phyloP scores from a whole-genome alignment of 2,329 filamentous ascomycete genomes.

The Penicillium palitans region DNA sequence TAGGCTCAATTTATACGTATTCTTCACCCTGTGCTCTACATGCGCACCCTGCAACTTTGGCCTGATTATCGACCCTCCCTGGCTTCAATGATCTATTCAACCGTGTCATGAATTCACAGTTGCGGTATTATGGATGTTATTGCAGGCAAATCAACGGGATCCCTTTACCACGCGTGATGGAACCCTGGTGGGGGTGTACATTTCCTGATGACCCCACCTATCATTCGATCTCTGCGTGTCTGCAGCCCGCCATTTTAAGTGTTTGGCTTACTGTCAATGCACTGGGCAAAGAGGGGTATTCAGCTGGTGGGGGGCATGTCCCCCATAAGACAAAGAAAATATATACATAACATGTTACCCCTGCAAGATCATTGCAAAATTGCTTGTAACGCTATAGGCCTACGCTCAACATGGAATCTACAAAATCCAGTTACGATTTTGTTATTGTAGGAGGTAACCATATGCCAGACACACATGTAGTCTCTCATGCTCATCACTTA shows the following conservation, averaged over 20 bases:
- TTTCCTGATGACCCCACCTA: background rate
- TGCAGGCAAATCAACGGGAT: background rate
- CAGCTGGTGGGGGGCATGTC: background rate
- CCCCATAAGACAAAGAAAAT: background rate
- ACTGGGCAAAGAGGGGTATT: background rate
- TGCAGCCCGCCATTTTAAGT: background rate
- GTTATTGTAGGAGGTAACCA: conserved; percentile 23
- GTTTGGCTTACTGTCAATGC: background rate
- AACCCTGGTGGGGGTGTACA: background rate
- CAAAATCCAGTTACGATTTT: conserved; percentile 15
- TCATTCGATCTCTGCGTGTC: background rate
- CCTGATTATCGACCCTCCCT: no score
- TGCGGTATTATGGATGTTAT: background rate
- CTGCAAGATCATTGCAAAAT: no score
- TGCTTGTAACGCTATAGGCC: background rate
- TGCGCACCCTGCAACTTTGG: background rate
- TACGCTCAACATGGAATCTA: conserved; percentile 3
- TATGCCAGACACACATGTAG: background rate
- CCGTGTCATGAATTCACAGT: background rate
- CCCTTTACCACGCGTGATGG: background rate
- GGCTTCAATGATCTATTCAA: background rate
- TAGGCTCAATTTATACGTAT: background rate
- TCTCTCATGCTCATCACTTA: background rate
- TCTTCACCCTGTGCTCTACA: background rate
- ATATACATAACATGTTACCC: no score